These are phyloP conservation scores for Parasitella parasitica DNA, from an alignment of 371 early-diverging fungal genomes.

Conservation along the genomic window DNA sequence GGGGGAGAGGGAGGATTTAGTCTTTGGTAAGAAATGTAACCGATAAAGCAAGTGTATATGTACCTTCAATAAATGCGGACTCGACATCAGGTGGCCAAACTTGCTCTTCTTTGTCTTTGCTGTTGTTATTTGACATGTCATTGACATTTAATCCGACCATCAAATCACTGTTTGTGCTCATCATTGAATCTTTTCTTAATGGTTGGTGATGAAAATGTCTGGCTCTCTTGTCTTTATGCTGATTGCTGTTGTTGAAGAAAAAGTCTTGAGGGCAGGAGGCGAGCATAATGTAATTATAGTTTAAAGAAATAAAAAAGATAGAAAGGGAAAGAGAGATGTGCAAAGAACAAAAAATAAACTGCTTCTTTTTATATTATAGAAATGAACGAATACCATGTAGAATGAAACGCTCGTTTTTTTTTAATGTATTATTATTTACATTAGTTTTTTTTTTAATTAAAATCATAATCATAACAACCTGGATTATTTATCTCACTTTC, in stretches of 20 bases:
- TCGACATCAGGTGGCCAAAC: slow-evolving; percentile 70
- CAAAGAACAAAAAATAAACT: not conserved
- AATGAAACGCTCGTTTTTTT: slow-evolving; percentile 12
- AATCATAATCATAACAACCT: slow-evolving; percentile 9
- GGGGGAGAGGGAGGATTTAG: not conserved
- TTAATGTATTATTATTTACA: slow-evolving; percentile 10
- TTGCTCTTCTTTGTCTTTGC: slow-evolving; percentile 47
- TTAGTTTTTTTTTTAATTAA: slow-evolving; percentile 10
- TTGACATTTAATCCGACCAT: not conserved
- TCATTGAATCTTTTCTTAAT: slow-evolving; percentile 26
- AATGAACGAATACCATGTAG: not conserved
- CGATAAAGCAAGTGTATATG: no score
- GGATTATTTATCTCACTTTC: no score
- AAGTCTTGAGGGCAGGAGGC: slow-evolving; percentile 31
- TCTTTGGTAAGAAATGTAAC: no score
- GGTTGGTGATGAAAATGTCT: slow-evolving; percentile 6
- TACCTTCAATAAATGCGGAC: slow-evolving; percentile 67
- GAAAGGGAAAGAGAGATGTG: not conserved
- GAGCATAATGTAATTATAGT: slow-evolving; percentile 14
- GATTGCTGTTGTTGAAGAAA: slow-evolving; percentile 19
- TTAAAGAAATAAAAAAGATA: not conserved
- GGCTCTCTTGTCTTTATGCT: slow-evolving; percentile 12
- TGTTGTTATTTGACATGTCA: slow-evolving; percentile 6
- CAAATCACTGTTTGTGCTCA: slow-evolving; percentile 15
- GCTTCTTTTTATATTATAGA: not conserved